These are phyloP conservation scores for Casuarina glauca DNA, from an alignment of 306 rosid species.

Conservation along the genomic window DNA sequence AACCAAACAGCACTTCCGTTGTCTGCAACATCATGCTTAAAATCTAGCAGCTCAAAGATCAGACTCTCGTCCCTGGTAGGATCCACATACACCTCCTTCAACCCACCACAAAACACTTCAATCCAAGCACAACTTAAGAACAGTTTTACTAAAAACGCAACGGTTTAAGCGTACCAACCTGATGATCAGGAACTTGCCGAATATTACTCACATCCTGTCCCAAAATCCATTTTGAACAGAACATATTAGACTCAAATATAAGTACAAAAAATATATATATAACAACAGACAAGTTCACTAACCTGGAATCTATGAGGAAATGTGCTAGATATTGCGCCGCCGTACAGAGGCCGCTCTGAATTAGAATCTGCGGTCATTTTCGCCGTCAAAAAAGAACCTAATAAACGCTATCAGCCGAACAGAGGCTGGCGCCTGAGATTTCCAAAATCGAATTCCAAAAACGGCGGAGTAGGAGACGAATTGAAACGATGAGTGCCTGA, in stretches of 20 bases:
- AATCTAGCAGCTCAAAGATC: constrained; percentile 77
- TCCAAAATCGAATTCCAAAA: neutral
- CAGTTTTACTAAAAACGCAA: neutral
- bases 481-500: neutral
- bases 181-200: constrained; percentile 88
- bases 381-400: neutral
- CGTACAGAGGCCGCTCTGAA: constrained; percentile 58
- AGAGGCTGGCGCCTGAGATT: constrained; percentile 6
- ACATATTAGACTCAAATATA: neutral
- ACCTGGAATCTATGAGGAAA: constrained; percentile 81
- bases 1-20: constrained; percentile 84
- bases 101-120: neutral
- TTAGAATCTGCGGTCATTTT: constrained; percentile 51
- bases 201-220: constrained; percentile 72
- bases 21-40: constrained; percentile 67
- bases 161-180: constrained; percentile 40
- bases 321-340: constrained; percentile 61
- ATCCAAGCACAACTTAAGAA: neutral
- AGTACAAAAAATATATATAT: neutral
- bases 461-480: neutral
- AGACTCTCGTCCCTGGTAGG: constrained; percentile 81
- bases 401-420: neutral
- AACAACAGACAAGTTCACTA: neutral
- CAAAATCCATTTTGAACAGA: constrained; percentile 8
- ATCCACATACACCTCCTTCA: constrained; percentile 74